These are phyloP conservation scores for Sambucus nigra DNA, from an alignment of 129 eudicot genomes.

Conservation along the genomic window DNA sequence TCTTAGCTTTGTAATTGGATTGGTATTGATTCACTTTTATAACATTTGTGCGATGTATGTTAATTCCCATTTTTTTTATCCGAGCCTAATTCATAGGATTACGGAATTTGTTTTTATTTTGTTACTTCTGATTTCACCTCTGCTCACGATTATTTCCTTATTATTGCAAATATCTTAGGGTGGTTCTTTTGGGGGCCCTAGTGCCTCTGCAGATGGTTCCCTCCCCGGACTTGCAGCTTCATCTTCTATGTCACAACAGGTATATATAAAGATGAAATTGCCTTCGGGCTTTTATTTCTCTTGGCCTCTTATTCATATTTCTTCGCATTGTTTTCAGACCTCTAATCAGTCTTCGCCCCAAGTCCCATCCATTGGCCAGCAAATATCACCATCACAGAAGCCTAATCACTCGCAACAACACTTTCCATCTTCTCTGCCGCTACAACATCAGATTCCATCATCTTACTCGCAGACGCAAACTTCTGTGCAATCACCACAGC, in stretches of 20 bases:
- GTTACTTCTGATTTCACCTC: background rate
- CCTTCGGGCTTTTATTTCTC: background rate
- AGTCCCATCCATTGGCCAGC: constrained; percentile 33
- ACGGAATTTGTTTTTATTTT: background rate
- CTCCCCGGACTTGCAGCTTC: constrained; percentile 30
- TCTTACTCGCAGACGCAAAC: constrained; percentile 40
- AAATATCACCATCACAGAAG: constrained; percentile 44
- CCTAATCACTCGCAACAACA: constrained; percentile 61
- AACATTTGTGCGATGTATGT: background rate
- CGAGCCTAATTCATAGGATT: too few species aligned
- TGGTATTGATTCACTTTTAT: background rate
- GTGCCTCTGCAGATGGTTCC: constrained; percentile 31
- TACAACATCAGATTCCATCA: constrained; percentile 22
- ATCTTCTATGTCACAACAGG: constrained; percentile 34
- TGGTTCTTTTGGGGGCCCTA: constrained; percentile 25
- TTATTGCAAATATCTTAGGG: constrained; percentile 21
- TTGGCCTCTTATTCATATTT: background rate
- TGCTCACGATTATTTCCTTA: background rate
- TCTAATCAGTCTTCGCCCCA: constrained; percentile 41
- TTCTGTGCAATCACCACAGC: constrained; percentile 29
- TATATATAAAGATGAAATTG: constrained; percentile 4
- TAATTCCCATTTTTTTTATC: too few species aligned
- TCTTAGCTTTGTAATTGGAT: background rate
- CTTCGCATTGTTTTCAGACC: constrained; percentile 18
- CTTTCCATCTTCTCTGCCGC: constrained; percentile 48